Evolutionary conservation across 371 early-diverging fungal species (phyloP).

Genomic region (Rhizopus stolonifer): DNA sequence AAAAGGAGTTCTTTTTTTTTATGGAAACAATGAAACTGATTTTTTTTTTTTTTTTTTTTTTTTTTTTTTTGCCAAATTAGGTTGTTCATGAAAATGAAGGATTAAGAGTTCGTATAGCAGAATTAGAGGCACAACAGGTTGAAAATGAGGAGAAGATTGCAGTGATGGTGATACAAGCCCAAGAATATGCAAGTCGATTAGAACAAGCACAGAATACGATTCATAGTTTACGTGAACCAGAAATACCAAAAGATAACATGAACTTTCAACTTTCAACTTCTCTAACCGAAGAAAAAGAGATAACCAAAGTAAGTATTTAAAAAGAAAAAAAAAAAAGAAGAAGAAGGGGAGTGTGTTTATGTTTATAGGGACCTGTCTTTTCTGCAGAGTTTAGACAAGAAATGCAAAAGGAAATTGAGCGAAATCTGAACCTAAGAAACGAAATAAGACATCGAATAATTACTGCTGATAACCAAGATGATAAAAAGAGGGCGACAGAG

Average conservation of each 20-base stretch:
- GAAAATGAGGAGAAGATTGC: conserved; percentile 62
- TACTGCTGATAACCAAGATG: conserved; percentile 36
- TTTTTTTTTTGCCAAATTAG: conserved; percentile 22
- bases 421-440: conserved; percentile 41
- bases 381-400: conserved; percentile 57
- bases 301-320: conserved; percentile 40
- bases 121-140: conserved; percentile 61
- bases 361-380: conserved; percentile 46
- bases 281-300: conserved; percentile 41
- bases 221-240: conserved; percentile 51
- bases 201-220: conserved; percentile 72
- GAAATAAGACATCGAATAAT: conserved; percentile 51
- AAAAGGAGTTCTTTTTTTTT: conserved; percentile 8
- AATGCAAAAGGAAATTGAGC: conserved; percentile 56
- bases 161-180: conserved; percentile 63
- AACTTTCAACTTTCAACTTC: conserved; percentile 14
- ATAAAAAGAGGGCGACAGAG: conserved; percentile 44
- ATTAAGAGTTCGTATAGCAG: conserved; percentile 57
- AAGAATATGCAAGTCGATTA: conserved; percentile 62
- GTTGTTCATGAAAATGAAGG: conserved; percentile 63
- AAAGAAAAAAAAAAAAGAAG: background rate
- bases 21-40: background rate
- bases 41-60: background rate
- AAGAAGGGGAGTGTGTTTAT: background rate
- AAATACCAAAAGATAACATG: conserved; percentile 41